A percentile compares a stretch with the other conserved stretches of the same genome.
Conservation (phyloP, 1,284 basidiomycete species). For the Tylopilus sp. region DNA sequence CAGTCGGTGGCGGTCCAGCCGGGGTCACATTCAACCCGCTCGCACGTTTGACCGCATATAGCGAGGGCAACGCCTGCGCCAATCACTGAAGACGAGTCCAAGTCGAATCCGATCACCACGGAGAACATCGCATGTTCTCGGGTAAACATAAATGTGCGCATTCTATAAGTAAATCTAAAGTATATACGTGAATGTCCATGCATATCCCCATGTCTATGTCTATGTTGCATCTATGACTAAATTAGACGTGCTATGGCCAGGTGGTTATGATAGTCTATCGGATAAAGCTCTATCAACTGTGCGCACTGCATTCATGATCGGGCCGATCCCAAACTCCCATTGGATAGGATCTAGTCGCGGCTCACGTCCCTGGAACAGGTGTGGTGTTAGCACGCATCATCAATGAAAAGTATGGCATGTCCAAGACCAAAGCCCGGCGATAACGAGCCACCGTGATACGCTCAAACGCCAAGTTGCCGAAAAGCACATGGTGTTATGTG, state of each 20-base stretch:
- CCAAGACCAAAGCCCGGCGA: neutral
- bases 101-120: neutral
- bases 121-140: neutral
- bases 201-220: neutral
- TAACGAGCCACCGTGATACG: conserved; percentile 27
- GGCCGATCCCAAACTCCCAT: neutral
- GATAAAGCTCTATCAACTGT: neutral
- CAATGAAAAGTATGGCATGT: neutral
- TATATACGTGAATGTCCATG: neutral
- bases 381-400: conserved; percentile 23
- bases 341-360: conserved; percentile 30
- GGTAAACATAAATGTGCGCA: neutral
- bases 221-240: neutral
- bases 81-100: neutral
- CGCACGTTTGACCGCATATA: neutral
- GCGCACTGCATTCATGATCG: neutral
- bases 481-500: neutral
- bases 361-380: conserved; percentile 37
- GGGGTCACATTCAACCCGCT: neutral
- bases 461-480: conserved; percentile 15
- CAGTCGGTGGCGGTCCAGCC: neutral
- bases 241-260: neutral
- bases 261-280: neutral
- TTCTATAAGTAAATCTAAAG: neutral
- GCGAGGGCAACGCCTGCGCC: neutral